These are phyloP conservation scores for Lentinus brumalis DNA, from an alignment of 768 basidiomycete genomes.

Conservation along the genomic window DNA sequence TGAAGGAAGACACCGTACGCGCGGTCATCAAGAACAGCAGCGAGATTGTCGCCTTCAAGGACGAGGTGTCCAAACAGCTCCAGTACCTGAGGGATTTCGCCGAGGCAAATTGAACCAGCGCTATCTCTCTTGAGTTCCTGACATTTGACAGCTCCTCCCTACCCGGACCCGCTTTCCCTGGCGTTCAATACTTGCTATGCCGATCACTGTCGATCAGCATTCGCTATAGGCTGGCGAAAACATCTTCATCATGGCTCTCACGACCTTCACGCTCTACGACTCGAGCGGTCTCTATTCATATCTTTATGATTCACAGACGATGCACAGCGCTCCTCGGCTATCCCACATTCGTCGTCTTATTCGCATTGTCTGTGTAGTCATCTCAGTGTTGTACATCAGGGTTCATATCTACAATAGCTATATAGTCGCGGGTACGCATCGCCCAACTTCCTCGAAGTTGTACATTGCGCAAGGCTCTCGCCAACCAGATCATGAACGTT, in stretches of 20 bases:
- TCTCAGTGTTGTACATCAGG: not conserved
- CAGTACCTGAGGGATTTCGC: slow-evolving; percentile 69
- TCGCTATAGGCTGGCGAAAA: no score
- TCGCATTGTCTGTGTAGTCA: not conserved
- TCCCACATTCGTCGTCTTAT: not conserved
- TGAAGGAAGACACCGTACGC: slow-evolving; percentile 79
- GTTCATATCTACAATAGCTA: not conserved
- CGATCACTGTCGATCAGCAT: not conserved
- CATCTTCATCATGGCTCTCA: not conserved
- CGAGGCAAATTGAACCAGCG: slow-evolving; percentile 44
- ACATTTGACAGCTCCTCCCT: not conserved
- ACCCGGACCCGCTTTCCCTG: not conserved
- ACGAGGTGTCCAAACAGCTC: slow-evolving; percentile 72
- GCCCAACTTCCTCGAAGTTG: no score
- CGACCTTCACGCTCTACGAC: no score
- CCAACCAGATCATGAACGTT: no score
- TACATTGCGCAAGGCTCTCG: no score
- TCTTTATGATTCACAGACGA: not conserved
- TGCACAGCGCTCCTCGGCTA: not conserved
- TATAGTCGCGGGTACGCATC: not conserved
- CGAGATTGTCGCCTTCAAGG: slow-evolving; percentile 81
- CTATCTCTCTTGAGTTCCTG: not conserved
- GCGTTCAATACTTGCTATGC: not conserved
- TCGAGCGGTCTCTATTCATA: not conserved
- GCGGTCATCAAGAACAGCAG: slow-evolving; percentile 84